Base-by-base conservation (phyloP, 805 yeast species). In the Saccharomycopsis fermentans region DNA sequence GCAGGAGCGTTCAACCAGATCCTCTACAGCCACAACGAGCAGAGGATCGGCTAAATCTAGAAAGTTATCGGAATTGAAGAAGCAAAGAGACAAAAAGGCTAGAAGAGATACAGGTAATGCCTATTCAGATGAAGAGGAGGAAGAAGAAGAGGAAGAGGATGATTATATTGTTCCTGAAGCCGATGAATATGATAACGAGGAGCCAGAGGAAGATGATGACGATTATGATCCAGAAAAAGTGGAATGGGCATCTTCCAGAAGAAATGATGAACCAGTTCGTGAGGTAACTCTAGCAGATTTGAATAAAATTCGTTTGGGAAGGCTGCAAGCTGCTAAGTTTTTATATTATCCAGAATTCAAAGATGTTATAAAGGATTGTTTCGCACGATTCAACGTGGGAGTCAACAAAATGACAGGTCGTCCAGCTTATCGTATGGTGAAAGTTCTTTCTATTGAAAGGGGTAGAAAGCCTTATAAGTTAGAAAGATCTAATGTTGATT, bases 321-420 rank as follows among this genome's bases (percentile, higher is more conserved):
- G 96, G 69, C 74, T 88, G 6, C 80, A 83, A 64, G 80, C 90
- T 51, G 80, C 84, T 43, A 86, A 85, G 68, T 89, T 77, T 68
- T 82, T 91, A 67, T 90, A 83, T 69, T 84, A 90, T 71, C 91
- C 94, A 12, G 90, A 83, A 36, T 91, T 95, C 69, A 82, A 80
- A 52, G 82, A 81, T 19, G 78, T 80, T 0, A 80, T 89, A 16
- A 75, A 79, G 19, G 95, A 89, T 21, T 83, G 95, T 55, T 89
- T 77, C 68, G 96, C 91, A 37, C 81, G 91, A 64, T 83, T 94
- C 58, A 90, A 89, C 68, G 80, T 94, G 58, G 96, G 97, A 9
- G 67, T 74, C 48, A 86, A 84, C 65, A 78, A 77, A 58, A 77
- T 82, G 52, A 80, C 83, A 12, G 81, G 85, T 34, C 74, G 76